phyloP scores from a whole-genome alignment of 148 eudicot species.

The Rhododendron vialii region DNA sequence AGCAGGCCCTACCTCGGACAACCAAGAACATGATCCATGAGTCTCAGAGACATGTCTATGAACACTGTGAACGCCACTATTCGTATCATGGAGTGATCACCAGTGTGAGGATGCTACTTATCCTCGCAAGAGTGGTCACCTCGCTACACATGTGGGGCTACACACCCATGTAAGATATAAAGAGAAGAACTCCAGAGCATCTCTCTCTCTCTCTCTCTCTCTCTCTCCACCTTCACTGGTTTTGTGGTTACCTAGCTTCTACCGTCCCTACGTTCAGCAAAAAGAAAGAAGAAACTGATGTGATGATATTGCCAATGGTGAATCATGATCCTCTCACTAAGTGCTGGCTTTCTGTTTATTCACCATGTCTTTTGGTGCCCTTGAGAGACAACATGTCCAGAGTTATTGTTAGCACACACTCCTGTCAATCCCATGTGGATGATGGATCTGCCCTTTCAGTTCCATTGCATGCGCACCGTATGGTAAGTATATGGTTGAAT shows the following conservation, averaged over 20 bases:
- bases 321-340: not conserved
- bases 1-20: not conserved
- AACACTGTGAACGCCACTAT: not conserved
- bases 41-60: not conserved
- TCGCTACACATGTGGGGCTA: not conserved
- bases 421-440: not conserved
- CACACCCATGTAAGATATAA: not conserved
- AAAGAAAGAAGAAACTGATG: not conserved
- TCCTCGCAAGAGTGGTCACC: not conserved
- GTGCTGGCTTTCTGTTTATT: constrained; percentile 2
- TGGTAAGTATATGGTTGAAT: not conserved
- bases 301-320: not conserved
- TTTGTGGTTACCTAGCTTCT: not conserved
- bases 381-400: not conserved
- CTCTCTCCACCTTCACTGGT: not conserved
- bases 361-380: not conserved
- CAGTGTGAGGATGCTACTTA: not conserved
- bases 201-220: not conserved
- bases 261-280: not conserved
- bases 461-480: not conserved
- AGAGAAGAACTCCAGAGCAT: not conserved
- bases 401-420: not conserved
- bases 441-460: not conserved
- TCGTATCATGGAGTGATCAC: not conserved
- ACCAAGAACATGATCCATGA: not conserved